These are phyloP conservation scores for Trichosporon asahii DNA, from an alignment of 1,284 basidiomycete genomes.

Conservation along the genomic window DNA sequence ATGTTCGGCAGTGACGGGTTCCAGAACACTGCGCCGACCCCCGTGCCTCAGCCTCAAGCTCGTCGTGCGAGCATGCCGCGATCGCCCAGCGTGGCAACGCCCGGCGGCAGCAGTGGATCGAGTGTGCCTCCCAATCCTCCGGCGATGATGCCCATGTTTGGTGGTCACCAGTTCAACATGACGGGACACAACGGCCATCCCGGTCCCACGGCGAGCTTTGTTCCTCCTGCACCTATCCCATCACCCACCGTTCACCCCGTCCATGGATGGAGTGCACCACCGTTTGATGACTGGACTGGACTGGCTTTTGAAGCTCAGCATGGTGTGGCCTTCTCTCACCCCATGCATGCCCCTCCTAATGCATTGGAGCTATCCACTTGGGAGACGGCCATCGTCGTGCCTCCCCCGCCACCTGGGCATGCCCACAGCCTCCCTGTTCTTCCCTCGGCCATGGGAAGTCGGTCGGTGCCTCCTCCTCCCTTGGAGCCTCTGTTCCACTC, in stretches of 20 bases:
- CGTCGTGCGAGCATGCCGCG: neutral
- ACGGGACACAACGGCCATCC: neutral
- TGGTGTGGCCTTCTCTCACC: neutral
- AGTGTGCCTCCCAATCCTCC: neutral
- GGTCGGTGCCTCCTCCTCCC: neutral
- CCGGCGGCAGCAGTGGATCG: neutral
- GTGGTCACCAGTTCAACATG: neutral
- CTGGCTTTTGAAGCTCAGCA: neutral
- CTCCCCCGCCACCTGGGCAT: neutral
- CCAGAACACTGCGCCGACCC: neutral
- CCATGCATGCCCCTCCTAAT: neutral
- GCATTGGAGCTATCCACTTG: neutral
- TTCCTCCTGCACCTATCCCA: neutral
- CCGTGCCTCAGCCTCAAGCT: neutral
- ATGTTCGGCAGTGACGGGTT: constrained; percentile 31
- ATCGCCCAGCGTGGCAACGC: neutral
- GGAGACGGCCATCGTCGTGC: neutral
- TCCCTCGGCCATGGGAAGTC: neutral
- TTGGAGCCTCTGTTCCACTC: neutral
- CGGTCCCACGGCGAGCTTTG: neutral
- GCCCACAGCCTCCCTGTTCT: neutral
- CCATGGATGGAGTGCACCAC: constrained; percentile 1
- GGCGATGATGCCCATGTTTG: neutral
- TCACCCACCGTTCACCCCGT: neutral
- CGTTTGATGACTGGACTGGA: neutral